A percentile compares a stretch with the other conserved stretches of the same genome.
Conservation (phyloP, 352 stramenopile species). For the Phytopythium helicoides region DNA sequence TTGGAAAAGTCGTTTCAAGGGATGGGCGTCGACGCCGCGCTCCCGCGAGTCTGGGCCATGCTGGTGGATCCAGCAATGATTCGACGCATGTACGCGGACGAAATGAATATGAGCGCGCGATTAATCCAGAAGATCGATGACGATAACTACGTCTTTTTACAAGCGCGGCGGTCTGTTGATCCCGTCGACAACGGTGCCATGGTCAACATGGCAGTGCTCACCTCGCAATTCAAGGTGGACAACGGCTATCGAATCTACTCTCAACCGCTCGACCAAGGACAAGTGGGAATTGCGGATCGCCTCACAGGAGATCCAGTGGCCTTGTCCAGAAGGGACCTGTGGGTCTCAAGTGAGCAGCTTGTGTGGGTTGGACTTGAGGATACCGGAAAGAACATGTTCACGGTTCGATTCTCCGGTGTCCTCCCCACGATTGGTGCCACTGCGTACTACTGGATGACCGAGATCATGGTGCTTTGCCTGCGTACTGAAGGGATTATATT, state of each 20-base stretch:
- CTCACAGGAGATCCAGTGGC: background rate
- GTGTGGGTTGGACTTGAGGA: constrained; percentile 4
- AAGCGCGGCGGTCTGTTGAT: background rate
- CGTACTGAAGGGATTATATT: background rate
- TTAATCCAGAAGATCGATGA: constrained; percentile 9
- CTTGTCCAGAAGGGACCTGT: background rate
- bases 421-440: constrained; percentile 1
- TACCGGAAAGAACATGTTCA: background rate
- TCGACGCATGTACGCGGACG: background rate
- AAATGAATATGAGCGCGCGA: background rate
- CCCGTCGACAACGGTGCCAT: background rate
- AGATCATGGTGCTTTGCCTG: background rate
- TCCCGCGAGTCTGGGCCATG: constrained; percentile 8
- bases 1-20: constrained; percentile 17
- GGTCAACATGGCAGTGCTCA: background rate
- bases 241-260: constrained; percentile 1
- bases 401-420: background rate
- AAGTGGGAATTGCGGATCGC: background rate
- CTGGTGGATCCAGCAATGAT: background rate
- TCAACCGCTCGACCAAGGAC: background rate
- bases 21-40: constrained; percentile 16
- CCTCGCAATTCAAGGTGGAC: background rate
- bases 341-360: constrained; percentile 1
- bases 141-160: constrained; percentile 4
- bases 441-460: constrained; percentile 6